A percentile compares a stretch with the other conserved stretches of the same genome.
Evolutionary conservation across 768 basidiomycete genomes (phyloP).

Genomic region (Rhizopogon sp.): DNA sequence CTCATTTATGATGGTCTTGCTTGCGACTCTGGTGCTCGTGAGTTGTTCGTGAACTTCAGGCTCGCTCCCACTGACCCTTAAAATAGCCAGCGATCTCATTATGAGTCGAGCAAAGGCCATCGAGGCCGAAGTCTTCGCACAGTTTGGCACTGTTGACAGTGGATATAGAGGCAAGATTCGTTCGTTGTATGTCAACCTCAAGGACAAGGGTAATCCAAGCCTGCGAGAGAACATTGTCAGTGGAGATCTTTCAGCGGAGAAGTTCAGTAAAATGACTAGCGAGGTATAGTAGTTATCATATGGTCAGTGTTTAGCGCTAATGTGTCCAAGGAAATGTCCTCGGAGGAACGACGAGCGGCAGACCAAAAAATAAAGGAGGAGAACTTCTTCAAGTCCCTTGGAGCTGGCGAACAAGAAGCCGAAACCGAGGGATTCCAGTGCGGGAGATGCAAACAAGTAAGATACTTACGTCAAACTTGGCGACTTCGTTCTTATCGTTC

Average conservation of each 20-base stretch:
- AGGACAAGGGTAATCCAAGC: constrained; percentile 90
- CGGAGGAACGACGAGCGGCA: constrained; percentile 82
- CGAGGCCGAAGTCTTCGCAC: constrained; percentile 57
- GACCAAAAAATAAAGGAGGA: constrained; percentile 78
- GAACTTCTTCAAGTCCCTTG: constrained; percentile 88
- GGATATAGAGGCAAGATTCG: constrained; percentile 79
- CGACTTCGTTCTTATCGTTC: constrained; percentile 1
- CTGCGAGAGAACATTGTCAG: constrained; percentile 81
- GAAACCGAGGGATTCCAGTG: constrained; percentile 99
- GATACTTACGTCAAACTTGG: constrained; percentile 8
- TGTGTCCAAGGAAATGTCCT: constrained; percentile 82
- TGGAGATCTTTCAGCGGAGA: constrained; percentile 67
- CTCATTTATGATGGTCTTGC: constrained; percentile 92
- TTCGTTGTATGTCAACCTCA: constrained; percentile 86
- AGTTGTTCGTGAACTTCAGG: constrained; percentile 29
- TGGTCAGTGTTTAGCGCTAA: background rate
- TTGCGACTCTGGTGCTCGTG: constrained; percentile 82
- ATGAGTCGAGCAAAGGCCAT: constrained; percentile 60
- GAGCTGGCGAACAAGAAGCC: constrained; percentile 83
- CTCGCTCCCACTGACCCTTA: background rate
- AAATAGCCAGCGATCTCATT: constrained; percentile 64
- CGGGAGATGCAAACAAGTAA: constrained; percentile 83
- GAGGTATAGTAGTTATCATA: constrained; percentile 41
- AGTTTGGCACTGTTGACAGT: constrained; percentile 38
- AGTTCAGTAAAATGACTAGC: constrained; percentile 76